Evolutionary conservation across 2,329 filamentous ascomycete species (phyloP), one percentile per base, ranked within the genome.

Genomic region (Stagonosporopsis cucurbitacearum): DNA sequence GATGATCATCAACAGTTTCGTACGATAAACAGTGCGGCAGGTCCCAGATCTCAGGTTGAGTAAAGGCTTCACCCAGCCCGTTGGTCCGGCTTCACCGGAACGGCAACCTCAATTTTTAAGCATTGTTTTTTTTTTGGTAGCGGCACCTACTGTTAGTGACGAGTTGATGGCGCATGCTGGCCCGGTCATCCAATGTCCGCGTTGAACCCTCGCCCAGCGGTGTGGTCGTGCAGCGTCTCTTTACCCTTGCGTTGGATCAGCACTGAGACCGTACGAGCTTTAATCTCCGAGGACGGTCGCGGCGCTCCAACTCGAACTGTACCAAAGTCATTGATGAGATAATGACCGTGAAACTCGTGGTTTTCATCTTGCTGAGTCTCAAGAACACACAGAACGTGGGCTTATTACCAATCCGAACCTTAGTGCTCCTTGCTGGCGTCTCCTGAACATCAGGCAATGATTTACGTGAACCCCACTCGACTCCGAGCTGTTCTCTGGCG

Each of bases 241-340:
- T 39, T 42, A 50, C 53, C 53, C 50, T 30, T 56, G 42, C 47
- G 15, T 43, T 56, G 53, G 53, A 50, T 56, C 53, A 30, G 43
- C 44, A 32, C 37, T 26, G 43, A 47, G 37, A 54, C 37, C 22
- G 28, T 19, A 39, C 23, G 36, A 15, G 35, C 30, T 26, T 23
- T 33, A 50, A 56, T 50, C 39, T 50, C 53, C 53, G 53, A 50
- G 32, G 28, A 30, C 28, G 17, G 40, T 25, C 47, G 28, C 42
- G 11, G 36, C 28, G 47, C 28, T n/a, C 20, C 15, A 13, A 37
- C 20, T 9, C 37, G 32, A 23, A 23, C 22, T 33, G 23, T n/a
- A 30, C 7, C 25, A 11, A 20, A 32, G 15, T 12, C 19, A 26
- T n/a, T n/a, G n/a, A n/a, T 17, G 23, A 50, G n/a, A 30, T 17